These are phyloP conservation scores for Isoetes engelmannii DNA, from an alignment of 83 land plant genomes.

Conservation along the genomic window DNA sequence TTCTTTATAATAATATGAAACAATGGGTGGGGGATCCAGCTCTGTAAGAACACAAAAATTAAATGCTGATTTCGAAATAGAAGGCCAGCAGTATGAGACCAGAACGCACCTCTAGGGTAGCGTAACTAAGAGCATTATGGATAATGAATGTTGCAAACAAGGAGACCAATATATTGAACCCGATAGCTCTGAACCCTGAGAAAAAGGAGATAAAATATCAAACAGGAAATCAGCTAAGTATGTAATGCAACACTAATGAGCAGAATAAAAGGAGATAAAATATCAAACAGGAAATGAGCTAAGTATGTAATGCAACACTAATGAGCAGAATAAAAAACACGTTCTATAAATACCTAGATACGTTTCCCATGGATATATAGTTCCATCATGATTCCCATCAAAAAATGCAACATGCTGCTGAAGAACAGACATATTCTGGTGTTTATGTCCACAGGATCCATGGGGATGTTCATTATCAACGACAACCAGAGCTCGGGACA, in stretches of 20 bases:
- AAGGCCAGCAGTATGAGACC: neutral
- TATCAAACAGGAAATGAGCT: too few relatives aligned
- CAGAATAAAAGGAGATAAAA: neutral
- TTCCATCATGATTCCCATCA: constrained; percentile 57
- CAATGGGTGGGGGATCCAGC: constrained; percentile 60
- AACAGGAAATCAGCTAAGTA: too few relatives aligned
- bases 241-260: too few relatives aligned
- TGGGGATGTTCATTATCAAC: constrained; percentile 43
- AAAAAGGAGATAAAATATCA: too few relatives aligned
- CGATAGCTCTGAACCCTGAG: constrained; percentile 48
- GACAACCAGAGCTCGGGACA: constrained; percentile 65
- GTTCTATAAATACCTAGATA: constrained; percentile 33
- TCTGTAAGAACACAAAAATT: constrained; percentile 22
- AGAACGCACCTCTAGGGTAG: constrained; percentile 32
- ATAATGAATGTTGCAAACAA: constrained; percentile 37
- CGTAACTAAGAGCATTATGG: constrained; percentile 44
- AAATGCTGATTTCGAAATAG: neutral
- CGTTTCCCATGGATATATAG: constrained; percentile 74
- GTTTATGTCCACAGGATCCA: constrained; percentile 48
- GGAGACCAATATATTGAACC: constrained; percentile 45
- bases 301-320: too few relatives aligned
- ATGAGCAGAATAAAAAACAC: neutral
- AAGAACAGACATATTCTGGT: constrained; percentile 45
- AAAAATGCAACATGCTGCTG: constrained; percentile 82
- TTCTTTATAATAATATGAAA: constrained; percentile 57